Conservation (phyloP, 306 rosid genomes). For the Quercus cerris region DNA sequence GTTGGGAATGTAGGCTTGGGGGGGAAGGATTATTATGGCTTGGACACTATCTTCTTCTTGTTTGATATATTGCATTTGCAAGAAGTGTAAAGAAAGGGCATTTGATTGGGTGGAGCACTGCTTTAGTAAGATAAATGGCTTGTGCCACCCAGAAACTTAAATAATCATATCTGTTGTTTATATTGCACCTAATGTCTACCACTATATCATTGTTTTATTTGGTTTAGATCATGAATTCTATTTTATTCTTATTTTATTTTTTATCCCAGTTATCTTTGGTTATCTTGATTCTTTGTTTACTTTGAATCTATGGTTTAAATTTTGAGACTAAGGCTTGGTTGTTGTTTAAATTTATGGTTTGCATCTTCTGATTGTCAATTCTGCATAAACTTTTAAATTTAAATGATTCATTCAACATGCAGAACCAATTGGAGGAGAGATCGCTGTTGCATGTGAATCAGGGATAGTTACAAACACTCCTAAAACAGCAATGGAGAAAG, state of each 20-base stretch:
- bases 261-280: no score
- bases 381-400: slow-evolving; percentile 12
- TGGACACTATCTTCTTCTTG: not conserved
- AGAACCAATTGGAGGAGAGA: slow-evolving; percentile 96
- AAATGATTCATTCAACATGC: slow-evolving; percentile 23
- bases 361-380: not conserved
- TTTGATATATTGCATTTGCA: no score
- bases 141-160: not conserved
- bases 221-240: not conserved
- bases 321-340: no score
- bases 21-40: no score
- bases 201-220: not conserved
- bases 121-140: not conserved
- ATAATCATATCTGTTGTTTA: not conserved
- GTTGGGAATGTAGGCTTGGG: no score
- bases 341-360: not conserved
- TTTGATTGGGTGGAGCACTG: not conserved
- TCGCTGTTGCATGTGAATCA: slow-evolving; percentile 60
- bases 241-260: not conserved
- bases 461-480: slow-evolving; percentile 40
- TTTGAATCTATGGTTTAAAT: not conserved
- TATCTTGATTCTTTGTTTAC: no score
- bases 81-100: no score
- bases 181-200: not conserved
- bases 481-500: slow-evolving; percentile 55